Conservation (phyloP, 352 stramenopile genomes). For the Phytophthora hibernalis region DNA sequence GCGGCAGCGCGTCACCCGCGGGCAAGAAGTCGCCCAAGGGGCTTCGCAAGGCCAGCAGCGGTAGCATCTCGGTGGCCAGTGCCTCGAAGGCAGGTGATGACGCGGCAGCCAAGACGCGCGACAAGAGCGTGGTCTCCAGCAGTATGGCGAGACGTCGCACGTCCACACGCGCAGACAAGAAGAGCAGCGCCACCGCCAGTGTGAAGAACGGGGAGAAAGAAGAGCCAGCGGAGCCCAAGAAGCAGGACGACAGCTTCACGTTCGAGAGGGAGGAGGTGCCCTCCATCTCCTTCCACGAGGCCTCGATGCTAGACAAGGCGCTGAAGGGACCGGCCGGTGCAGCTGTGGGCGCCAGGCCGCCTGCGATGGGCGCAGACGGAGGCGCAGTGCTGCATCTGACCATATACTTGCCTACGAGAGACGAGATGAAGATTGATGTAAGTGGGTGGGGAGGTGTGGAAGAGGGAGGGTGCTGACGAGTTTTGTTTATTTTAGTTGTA, state of each 20-base stretch:
- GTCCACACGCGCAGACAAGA: slow-evolving; percentile 39
- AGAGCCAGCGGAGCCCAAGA: slow-evolving; percentile 25
- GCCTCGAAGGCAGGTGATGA: slow-evolving; percentile 28
- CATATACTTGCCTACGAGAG: slow-evolving; percentile 85
- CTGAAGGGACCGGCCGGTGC: slow-evolving; percentile 63
- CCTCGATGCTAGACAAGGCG: slow-evolving; percentile 79
- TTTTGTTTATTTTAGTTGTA: slow-evolving; percentile 62
- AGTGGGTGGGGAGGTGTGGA: slow-evolving; percentile 6
- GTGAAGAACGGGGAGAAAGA: slow-evolving; percentile 28
- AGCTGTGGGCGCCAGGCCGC: slow-evolving; percentile 59
- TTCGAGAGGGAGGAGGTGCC: slow-evolving; percentile 76
- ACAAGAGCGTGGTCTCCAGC: slow-evolving; percentile 39
- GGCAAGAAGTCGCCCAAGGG: slow-evolving; percentile 61
- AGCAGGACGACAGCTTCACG: slow-evolving; percentile 55
- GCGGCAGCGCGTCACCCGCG: slow-evolving; percentile 2
- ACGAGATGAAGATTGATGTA: slow-evolving; percentile 91
- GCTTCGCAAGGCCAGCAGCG: slow-evolving; percentile 36
- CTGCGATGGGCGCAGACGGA: slow-evolving; percentile 64
- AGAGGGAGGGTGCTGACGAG: slow-evolving; percentile 2
- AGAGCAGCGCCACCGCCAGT: slow-evolving; percentile 22
- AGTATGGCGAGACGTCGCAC: slow-evolving; percentile 29
- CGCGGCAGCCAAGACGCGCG: slow-evolving; percentile 20
- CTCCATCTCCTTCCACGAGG: slow-evolving; percentile 71
- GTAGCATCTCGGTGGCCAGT: slow-evolving; percentile 8
- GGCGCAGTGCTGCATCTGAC: slow-evolving; percentile 82